phyloP scores from a whole-genome alignment of 306 rosid species.

The Spatholobus suberectus region DNA sequence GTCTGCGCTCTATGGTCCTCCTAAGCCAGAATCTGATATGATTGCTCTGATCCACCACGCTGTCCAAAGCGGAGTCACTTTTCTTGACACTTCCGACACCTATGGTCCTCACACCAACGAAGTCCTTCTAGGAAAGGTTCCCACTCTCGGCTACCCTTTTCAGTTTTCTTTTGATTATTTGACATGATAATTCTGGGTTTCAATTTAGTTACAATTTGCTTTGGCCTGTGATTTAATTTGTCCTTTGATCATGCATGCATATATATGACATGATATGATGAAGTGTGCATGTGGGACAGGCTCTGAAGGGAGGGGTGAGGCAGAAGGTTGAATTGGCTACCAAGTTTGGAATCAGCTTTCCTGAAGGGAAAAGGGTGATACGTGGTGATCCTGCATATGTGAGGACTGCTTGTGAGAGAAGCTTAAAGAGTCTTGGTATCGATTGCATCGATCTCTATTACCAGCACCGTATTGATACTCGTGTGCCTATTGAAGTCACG shows the following conservation, averaged over 20 bases:
- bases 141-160: conserved; percentile 5
- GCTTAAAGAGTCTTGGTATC: conserved; percentile 64
- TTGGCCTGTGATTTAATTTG: too few species aligned
- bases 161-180: not conserved
- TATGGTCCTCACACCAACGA: conserved; percentile 76
- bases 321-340: conserved; percentile 66
- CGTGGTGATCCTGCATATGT: conserved; percentile 72
- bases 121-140: conserved; percentile 62
- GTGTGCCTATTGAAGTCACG: conserved; percentile 79
- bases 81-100: conserved; percentile 69
- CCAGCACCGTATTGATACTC: conserved; percentile 70
- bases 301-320: conserved; percentile 49
- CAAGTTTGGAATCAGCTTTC: conserved; percentile 48
- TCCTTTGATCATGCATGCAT: too few species aligned
- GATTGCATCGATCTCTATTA: conserved; percentile 77
- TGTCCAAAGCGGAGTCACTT: conserved; percentile 60
- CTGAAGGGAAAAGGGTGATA: conserved; percentile 40
- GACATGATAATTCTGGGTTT: not conserved
- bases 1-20: conserved; percentile 70
- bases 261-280: not conserved
- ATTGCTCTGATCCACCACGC: conserved; percentile 70
- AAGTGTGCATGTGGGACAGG: too few species aligned
- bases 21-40: conserved; percentile 75
- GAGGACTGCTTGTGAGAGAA: conserved; percentile 72
- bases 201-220: too few species aligned